Evolutionary conservation across 345 rosid species (phyloP).

Genomic region (Pugionium cornutum): DNA sequence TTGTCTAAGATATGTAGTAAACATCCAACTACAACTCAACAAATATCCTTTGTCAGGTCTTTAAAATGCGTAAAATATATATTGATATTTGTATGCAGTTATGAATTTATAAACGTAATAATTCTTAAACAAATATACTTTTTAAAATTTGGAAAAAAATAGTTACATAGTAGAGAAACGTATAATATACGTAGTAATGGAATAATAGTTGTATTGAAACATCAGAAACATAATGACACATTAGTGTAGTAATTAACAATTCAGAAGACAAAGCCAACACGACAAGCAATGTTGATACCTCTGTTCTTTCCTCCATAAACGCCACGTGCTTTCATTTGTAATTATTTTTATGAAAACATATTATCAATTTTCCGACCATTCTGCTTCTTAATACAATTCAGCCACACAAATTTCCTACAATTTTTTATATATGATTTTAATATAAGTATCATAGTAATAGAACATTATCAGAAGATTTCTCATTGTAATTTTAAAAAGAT

Average conservation of each 20-base stretch:
- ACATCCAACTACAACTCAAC: slow-evolving; percentile 10
- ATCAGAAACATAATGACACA: slow-evolving; percentile 6
- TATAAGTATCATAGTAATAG: no score
- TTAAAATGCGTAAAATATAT: not conserved
- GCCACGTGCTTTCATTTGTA: not conserved
- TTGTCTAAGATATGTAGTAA: slow-evolving; percentile 3
- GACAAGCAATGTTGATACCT: slow-evolving; percentile 46
- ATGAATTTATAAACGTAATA: no score
- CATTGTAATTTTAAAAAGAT: no score
- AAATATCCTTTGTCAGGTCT: slow-evolving; percentile 14
- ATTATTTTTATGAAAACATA: no score
- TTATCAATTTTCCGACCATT: not conserved
- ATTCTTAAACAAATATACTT: not conserved
- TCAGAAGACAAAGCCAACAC: slow-evolving; percentile 36
- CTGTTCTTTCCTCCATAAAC: not conserved
- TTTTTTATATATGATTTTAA: no score
- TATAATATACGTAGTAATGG: no score
- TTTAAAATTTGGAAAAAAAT: not conserved
- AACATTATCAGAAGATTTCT: no score
- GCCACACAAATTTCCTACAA: not conserved
- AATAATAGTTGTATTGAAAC: not conserved
- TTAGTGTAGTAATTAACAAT: slow-evolving; percentile 10
- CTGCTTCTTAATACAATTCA: not conserved
- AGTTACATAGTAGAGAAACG: no score
- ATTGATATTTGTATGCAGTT: no score